Conservation (phyloP, 345 rosid genomes). For the Eucalyptus tenuipes region DNA sequence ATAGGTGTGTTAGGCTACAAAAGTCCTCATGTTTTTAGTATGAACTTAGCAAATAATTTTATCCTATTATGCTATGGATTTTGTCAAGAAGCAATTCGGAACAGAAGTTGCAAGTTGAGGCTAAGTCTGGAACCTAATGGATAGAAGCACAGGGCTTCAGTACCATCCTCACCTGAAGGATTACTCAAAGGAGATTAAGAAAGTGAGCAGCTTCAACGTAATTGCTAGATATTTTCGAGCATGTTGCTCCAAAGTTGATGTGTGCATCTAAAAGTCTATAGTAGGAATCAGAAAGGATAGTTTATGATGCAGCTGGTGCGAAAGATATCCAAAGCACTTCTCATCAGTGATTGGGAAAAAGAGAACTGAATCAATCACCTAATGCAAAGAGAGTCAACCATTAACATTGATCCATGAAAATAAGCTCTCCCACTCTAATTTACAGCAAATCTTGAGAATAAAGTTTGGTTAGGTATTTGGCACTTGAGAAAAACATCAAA, state of each 20-base stretch:
- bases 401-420: neutral
- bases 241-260: no score
- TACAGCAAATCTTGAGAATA: neutral
- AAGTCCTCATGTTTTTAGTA: neutral
- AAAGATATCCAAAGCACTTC: neutral
- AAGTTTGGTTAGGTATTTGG: neutral
- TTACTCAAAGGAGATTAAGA: neutral
- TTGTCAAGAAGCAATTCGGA: neutral
- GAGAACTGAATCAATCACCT: neutral
- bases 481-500: neutral
- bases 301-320: neutral
- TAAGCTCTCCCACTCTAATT: neutral
- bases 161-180: neutral
- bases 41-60: neutral
- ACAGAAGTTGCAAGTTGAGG: neutral
- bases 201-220: no score
- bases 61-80: neutral
- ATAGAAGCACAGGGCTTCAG: neutral
- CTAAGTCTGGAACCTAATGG: neutral
- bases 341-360: neutral
- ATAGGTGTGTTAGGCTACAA: slow-evolving; percentile 1
- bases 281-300: neutral
- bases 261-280: no score
- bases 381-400: neutral
- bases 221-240: no score